Evolutionary conservation across 345 rosid genomes (phyloP), one percentile per base, ranked within the genome.

Genomic region (Euphorbia tirucalli): DNA sequence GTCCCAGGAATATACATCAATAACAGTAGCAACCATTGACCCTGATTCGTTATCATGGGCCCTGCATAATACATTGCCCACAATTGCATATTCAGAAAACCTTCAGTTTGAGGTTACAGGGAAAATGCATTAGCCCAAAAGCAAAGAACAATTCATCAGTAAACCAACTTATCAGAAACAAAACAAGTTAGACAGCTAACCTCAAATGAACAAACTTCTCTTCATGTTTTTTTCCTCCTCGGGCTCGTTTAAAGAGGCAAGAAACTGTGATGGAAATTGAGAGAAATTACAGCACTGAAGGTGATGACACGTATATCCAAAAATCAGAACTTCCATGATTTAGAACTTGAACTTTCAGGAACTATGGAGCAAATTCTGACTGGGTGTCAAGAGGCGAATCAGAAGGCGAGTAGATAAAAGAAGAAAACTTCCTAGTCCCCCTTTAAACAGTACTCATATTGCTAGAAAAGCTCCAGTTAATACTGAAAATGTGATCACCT

Each of bases 261-360:
- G 21, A 25, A 16, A 25, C 5, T 22, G 37, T 9, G 50, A 11
- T 19, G n/a, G 30, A 37, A 43, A 52, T 46, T 15, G 14, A 16
- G 21, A 18, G 57, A 46, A 16, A 46, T 5, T 24, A 37, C 15
- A 46, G 41, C 44, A 70, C 37, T 41, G 30, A 73, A 57, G 68
- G 19, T 19, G 35, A 65, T 21, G 44, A 27, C 31, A 57, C 55
- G 39, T 62, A 67, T 75, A 77, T 75, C 46, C 61, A 35, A 7
- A 35, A 35, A 7, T 35, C 4, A 35, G 39, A 35, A 35, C 39
- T 35, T 35, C 39, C 3, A 35, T 35, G 39, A 35, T 37, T 63
- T 22, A 54, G 46, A 31, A 24, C 62, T 46, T 24, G 21, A 58
- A 31, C 70, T 55, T 44, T 72, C 1, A 66, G 35, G 58, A 46